Conservation (phyloP, 805 yeast species). For the Tanozyma kutaoensis region DNA sequence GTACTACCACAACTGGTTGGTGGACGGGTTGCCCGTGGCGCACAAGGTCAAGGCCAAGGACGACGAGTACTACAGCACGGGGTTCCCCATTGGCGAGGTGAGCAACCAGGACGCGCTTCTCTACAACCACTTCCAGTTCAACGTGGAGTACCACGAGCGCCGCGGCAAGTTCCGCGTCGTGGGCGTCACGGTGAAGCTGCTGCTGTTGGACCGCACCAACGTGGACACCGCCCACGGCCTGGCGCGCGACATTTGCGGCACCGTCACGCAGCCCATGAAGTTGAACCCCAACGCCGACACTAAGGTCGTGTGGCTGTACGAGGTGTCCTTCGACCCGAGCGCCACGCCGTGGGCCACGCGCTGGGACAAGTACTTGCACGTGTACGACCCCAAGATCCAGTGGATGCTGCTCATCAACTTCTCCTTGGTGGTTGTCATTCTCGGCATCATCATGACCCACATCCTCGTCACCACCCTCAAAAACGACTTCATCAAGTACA, state of each 20-base stretch:
- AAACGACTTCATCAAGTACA: conserved; percentile 78
- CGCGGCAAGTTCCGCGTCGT: conserved; percentile 70
- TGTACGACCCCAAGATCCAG: conserved; percentile 84
- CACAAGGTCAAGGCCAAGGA: conserved; percentile 45
- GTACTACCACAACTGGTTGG: conserved; percentile 81
- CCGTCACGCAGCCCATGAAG: conserved; percentile 25
- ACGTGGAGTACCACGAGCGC: conserved; percentile 73
- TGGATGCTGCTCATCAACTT: conserved; percentile 91
- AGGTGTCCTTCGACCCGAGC: conserved; percentile 60
- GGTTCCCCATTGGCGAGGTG: conserved; percentile 66
- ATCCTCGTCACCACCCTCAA: conserved; percentile 67
- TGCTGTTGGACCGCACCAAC: conserved; percentile 31
- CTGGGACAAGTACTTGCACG: conserved; percentile 94
- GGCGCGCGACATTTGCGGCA: conserved; percentile 15
- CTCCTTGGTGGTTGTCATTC: conserved; percentile 62
- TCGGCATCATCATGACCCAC: conserved; percentile 69
- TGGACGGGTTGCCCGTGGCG: conserved; percentile 94
- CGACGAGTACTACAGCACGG: conserved; percentile 58
- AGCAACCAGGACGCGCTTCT: conserved; percentile 45
- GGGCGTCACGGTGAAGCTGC: conserved; percentile 72
- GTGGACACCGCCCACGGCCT: conserved; percentile 9
- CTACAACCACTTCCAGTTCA: conserved; percentile 70
- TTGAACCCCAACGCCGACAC: conserved; percentile 39
- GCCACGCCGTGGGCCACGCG: conserved; percentile 91
- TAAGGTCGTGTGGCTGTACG: conserved; percentile 69